A percentile compares a stretch with the other conserved stretches of the same genome.
These are phyloP conservation scores for Aspergillus awamori DNA, from an alignment of 2,329 filamentous ascomycete genomes.

Conservation along the genomic window DNA sequence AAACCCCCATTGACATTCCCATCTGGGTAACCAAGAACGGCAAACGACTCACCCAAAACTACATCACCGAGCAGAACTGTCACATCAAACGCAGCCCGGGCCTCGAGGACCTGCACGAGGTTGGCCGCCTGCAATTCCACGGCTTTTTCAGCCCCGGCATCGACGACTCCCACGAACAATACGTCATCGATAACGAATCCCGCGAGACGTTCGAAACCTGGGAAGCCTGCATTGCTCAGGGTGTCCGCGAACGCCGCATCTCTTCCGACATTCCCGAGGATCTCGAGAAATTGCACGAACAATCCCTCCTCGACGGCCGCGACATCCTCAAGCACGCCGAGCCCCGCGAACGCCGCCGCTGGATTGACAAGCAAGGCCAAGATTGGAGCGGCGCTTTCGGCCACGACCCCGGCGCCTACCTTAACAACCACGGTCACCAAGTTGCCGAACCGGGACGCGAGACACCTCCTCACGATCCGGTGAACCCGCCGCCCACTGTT, in stretches of 20 bases:
- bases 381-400: conserved; percentile 90
- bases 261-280: conserved; percentile 71
- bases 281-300: conserved; percentile 76
- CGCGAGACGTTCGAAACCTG: conserved; percentile 93
- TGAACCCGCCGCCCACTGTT: conserved; percentile 40
- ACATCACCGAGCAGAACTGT: conserved; percentile 80
- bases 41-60: conserved; percentile 82
- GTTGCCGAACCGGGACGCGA: conserved; percentile 60
- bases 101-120: conserved; percentile 72
- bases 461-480: conserved; percentile 55
- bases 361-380: conserved; percentile 76
- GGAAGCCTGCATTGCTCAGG: conserved; percentile 88
- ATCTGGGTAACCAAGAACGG: conserved; percentile 83
- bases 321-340: conserved; percentile 76
- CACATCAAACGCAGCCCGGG: conserved; percentile 65
- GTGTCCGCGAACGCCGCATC: conserved; percentile 73
- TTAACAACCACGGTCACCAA: conserved; percentile 57
- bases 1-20: conserved; percentile 78
- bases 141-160: conserved; percentile 87
- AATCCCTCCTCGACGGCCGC: conserved; percentile 75
- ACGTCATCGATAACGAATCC: conserved; percentile 83
- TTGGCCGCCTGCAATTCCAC: conserved; percentile 79
- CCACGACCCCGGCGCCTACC: conserved; percentile 67
- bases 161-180: conserved; percentile 79
- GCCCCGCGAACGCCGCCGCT: conserved; percentile 68